phyloP scores from a whole-genome alignment of 163 green algal genomes.

The Scenedesmus sp. region DNA sequence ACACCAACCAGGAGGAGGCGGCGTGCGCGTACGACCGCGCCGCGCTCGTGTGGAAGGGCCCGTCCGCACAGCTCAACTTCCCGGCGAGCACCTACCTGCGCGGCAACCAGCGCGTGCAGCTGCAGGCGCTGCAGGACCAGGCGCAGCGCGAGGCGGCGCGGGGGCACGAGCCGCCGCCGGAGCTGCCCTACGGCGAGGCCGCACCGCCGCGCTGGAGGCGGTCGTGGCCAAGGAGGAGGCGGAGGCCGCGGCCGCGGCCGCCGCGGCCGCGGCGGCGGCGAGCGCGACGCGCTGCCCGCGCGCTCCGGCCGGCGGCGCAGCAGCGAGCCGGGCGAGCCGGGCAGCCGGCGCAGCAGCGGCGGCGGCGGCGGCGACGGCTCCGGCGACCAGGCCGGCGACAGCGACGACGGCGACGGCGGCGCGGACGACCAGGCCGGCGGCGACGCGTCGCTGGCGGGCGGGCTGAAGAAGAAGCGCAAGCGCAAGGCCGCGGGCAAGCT shows the following conservation, averaged over 20 bases:
- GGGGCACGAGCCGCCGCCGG: slow-evolving; percentile 17
- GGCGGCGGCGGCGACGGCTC: slow-evolving; percentile 6
- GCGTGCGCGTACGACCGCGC: slow-evolving; percentile 40
- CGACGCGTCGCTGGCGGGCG: too few species aligned
- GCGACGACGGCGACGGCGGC: background rate
- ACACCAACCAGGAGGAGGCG: slow-evolving; percentile 32
- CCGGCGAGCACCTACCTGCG: slow-evolving; percentile 31
- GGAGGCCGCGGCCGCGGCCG: slow-evolving; percentile 10
- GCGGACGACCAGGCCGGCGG: background rate
- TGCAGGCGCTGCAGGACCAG: slow-evolving; percentile 17
- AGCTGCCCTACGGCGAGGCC: slow-evolving; percentile 27
- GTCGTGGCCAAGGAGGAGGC: slow-evolving; percentile 14
- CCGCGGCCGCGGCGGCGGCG: background rate
- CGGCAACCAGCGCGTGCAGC: slow-evolving; percentile 18
- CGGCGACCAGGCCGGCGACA: slow-evolving; percentile 8
- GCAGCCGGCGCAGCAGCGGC: background rate
- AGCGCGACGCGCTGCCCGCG: background rate
- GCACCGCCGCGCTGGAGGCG: slow-evolving; percentile 13
- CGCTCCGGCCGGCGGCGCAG: slow-evolving; percentile 6
- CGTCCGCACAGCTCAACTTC: slow-evolving; percentile 23
- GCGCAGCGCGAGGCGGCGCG: slow-evolving; percentile 22
- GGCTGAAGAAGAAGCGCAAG: slow-evolving; percentile 28
- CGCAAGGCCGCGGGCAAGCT: slow-evolving; percentile 27
- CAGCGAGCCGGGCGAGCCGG: background rate
- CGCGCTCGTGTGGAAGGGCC: slow-evolving; percentile 40